Evolutionary conservation across 805 yeast genomes (phyloP).

Genomic region (Jamesozyma jinghongensis): DNA sequence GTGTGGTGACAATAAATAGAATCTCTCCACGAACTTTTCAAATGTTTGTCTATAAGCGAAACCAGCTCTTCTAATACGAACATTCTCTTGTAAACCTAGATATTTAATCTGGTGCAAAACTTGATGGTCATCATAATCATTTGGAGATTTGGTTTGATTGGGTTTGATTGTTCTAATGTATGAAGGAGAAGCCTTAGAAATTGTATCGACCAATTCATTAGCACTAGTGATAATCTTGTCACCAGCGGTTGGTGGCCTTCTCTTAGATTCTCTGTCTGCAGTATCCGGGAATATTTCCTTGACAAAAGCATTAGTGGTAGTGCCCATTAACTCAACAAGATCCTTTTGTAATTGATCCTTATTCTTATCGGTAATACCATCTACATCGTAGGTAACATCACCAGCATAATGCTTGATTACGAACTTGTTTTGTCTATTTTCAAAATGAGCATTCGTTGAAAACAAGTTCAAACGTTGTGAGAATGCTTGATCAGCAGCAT

Average conservation of each 20-base stretch:
- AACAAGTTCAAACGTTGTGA: slow-evolving; percentile 85
- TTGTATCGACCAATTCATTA: slow-evolving; percentile 76
- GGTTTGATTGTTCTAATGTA: slow-evolving; percentile 97
- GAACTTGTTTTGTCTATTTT: slow-evolving; percentile 78
- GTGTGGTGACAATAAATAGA: slow-evolving; percentile 73
- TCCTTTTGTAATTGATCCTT: slow-evolving; percentile 91
- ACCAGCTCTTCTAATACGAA: slow-evolving; percentile 95
- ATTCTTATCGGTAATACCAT: slow-evolving; percentile 91
- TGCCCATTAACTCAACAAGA: slow-evolving; percentile 64
- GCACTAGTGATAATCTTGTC: slow-evolving; percentile 92
- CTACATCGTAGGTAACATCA: slow-evolving; percentile 87
- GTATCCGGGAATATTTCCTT: slow-evolving; percentile 51
- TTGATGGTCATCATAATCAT: slow-evolving; percentile 79
- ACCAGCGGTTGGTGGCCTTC: slow-evolving; percentile 92
- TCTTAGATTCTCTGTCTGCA: slow-evolving; percentile 58
- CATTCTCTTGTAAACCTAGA: slow-evolving; percentile 92
- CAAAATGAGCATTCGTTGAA: slow-evolving; percentile 76
- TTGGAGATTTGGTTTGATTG: slow-evolving; percentile 83
- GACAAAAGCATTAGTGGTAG: slow-evolving; percentile 61
- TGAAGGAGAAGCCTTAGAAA: slow-evolving; percentile 87
- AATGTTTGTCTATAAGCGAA: slow-evolving; percentile 96
- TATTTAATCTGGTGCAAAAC: slow-evolving; percentile 95
- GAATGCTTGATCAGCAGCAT: slow-evolving; percentile 94
- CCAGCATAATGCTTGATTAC: slow-evolving; percentile 96
- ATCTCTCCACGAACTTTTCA: slow-evolving; percentile 92